A percentile compares a stretch with the other conserved stretches of the same genome.
These are phyloP conservation scores for Angomonas ambiguus DNA, from an alignment of 208 protist genomes.

Conservation along the genomic window DNA sequence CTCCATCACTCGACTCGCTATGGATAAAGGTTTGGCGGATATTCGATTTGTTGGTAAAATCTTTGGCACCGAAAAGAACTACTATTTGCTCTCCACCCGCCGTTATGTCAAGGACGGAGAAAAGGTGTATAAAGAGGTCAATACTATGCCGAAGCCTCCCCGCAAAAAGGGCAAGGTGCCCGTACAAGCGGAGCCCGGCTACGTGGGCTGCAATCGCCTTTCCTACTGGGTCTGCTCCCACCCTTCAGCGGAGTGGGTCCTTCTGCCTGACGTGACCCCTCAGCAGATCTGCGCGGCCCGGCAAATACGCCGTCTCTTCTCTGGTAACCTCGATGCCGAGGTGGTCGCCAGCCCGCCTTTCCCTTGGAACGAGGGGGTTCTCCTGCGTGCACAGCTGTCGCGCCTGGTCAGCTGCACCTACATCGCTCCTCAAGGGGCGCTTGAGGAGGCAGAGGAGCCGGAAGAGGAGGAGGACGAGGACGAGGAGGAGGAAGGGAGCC, in stretches of 20 bases:
- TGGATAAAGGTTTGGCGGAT: slow-evolving; percentile 80
- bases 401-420: slow-evolving; percentile 89
- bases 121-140: slow-evolving; percentile 79
- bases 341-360: slow-evolving; percentile 88
- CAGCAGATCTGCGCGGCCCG: slow-evolving; percentile 88
- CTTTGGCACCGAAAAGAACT: slow-evolving; percentile 78
- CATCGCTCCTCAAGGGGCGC: slow-evolving; percentile 83
- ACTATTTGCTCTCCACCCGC: slow-evolving; percentile 77
- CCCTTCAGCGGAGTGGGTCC: slow-evolving; percentile 64
- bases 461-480: slow-evolving; percentile 86
- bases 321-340: slow-evolving; percentile 78
- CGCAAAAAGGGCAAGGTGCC: slow-evolving; percentile 78
- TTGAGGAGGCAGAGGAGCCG: slow-evolving; percentile 78
- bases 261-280: slow-evolving; percentile 92
- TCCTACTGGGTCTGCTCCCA: slow-evolving; percentile 90
- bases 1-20: slow-evolving; percentile 85
- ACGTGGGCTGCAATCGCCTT: slow-evolving; percentile 82
- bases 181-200: slow-evolving; percentile 80
- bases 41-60: slow-evolving; percentile 91
- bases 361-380: slow-evolving; percentile 87
- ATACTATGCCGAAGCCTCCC: slow-evolving; percentile 85
- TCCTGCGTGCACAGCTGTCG: slow-evolving; percentile 92
- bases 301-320: slow-evolving; percentile 86
- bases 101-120: slow-evolving; percentile 71
- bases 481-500: slow-evolving; percentile 54